Base-by-base conservation (phyloP, 1,284 basidiomycete genomes). In the Ceratobasidium sp. region DNA sequence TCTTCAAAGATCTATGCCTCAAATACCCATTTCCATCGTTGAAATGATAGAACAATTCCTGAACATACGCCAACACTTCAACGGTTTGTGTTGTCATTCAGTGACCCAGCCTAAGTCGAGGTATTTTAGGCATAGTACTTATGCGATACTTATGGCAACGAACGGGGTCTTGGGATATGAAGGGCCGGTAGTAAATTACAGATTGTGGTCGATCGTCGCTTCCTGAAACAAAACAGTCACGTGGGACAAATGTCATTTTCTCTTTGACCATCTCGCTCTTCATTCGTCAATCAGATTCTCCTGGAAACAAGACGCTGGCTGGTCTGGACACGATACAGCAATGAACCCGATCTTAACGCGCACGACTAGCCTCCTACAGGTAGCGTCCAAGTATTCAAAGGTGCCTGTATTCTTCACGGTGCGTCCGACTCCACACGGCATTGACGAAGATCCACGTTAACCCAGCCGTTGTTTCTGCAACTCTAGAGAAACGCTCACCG, bases 401-500 rank as follows among this genome's bases (percentile, higher is more conserved):
- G 26, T 23, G 56, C 62, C 73, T 33, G 26, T 28, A 20, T 2
- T 64, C 3, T 66, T 75, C 52, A 56, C 73, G 23, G 73, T 75
- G n/a, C 38, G 73, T 26, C 46, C 17, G n/a, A 40, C n/a, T 17
- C 57, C 46, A 48, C 46, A 73, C 23, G 7, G 6, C 52, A 56
- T 17, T 17, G 52, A 17, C 13, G 17, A 17, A 20, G 26, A 52
- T 42, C 23, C 26, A 50, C 9, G 23, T 44, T 62, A 50, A 73
- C 59, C n/a, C 52, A 44, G 10, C 42, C 42, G 26, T 28, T 10
- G 20, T 52, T 46, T 3, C 54, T 0, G 17, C 28, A n/a, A 28
- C 17, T 17, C 46, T 50, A 66, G 73, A 12, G 73, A 42, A 52
- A 75, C 56, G 38, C 73, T 42, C 38, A 23, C n/a, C 59, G 73